Percentiles rank a stretch among this genome's conserved stretches.
phyloP scores from a whole-genome alignment of 352 stramenopile genomes.

The Phytophthora sojae region DNA sequence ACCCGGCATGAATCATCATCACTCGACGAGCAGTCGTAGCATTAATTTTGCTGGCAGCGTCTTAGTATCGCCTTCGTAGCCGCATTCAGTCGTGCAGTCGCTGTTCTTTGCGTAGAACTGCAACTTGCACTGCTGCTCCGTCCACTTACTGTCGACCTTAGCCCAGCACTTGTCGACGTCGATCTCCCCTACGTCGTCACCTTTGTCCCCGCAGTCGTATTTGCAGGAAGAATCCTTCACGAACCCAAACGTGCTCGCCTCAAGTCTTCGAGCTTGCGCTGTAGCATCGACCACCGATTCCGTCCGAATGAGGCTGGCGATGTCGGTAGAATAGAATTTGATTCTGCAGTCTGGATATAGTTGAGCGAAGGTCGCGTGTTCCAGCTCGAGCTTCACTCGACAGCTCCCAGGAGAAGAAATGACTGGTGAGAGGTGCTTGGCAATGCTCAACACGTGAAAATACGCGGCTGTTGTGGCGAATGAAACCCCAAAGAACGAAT shows the following conservation, averaged over 20 bases:
- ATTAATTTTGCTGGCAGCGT: conserved; percentile 25
- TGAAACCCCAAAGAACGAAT: conserved; percentile 15
- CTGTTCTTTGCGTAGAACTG: conserved; percentile 35
- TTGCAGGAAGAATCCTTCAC: conserved; percentile 23
- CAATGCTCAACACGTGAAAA: conserved; percentile 20
- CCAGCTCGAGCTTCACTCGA: conserved; percentile 21
- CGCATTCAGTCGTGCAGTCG: conserved; percentile 26
- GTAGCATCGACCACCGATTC: conserved; percentile 10
- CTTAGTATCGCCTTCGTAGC: conserved; percentile 18
- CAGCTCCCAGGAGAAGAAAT: background rate
- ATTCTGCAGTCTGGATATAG: conserved; percentile 33
- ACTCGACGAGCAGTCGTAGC: conserved; percentile 28
- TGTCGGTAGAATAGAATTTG: conserved; percentile 32
- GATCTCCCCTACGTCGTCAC: conserved; percentile 9
- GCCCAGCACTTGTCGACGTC: conserved; percentile 40
- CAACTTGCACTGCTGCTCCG: conserved; percentile 22
- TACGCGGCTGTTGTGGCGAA: conserved; percentile 2
- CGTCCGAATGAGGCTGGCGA: conserved; percentile 21
- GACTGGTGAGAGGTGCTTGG: background rate
- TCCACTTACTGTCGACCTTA: conserved; percentile 15
- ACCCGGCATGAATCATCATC: conserved; percentile 15
- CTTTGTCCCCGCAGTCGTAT: conserved; percentile 26
- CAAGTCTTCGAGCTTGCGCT: conserved; percentile 11
- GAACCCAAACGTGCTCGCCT: conserved; percentile 27
- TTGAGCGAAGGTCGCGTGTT: conserved; percentile 24